phyloP scores from a whole-genome alignment of 2,329 filamentous ascomycete species.

The Mycosphaerella sp. region DNA sequence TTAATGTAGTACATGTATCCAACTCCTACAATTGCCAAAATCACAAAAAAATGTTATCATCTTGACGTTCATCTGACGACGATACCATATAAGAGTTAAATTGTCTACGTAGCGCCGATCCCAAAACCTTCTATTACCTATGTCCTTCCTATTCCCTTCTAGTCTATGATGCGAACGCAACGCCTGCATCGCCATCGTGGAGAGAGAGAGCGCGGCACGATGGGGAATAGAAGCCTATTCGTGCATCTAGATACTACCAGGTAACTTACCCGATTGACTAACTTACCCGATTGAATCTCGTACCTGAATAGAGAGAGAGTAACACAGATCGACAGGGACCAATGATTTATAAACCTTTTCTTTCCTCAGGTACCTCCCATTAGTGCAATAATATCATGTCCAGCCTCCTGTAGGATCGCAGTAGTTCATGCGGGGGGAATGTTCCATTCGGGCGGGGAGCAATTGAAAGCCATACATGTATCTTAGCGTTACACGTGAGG shows the following conservation, averaged over 20 bases:
- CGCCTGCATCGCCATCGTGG: background rate
- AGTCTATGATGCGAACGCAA: background rate
- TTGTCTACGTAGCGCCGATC: background rate
- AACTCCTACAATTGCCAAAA: background rate
- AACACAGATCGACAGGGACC: background rate
- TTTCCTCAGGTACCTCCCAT: too few relatives aligned
- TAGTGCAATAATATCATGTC: too few relatives aligned
- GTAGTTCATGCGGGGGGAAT: too few relatives aligned
- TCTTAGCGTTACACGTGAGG: too few relatives aligned
- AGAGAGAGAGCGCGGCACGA: background rate
- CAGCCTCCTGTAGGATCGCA: too few relatives aligned
- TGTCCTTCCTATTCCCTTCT: background rate
- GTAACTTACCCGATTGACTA: too few relatives aligned
- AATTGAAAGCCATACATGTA: too few relatives aligned
- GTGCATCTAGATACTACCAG: too few relatives aligned
- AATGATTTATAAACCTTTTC: too few relatives aligned
- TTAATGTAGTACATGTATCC: background rate
- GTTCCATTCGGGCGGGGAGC: too few relatives aligned
- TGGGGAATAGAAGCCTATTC: slow-evolving; percentile 1
- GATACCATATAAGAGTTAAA: background rate
- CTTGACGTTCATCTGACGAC: slow-evolving; percentile 3
- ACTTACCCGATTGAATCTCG: background rate
- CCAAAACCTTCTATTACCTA: background rate
- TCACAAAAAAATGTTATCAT: slow-evolving; percentile 3
- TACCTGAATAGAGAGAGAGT: background rate